Base-by-base conservation (phyloP, 768 basidiomycete species). In the Baorangia bicolor region DNA sequence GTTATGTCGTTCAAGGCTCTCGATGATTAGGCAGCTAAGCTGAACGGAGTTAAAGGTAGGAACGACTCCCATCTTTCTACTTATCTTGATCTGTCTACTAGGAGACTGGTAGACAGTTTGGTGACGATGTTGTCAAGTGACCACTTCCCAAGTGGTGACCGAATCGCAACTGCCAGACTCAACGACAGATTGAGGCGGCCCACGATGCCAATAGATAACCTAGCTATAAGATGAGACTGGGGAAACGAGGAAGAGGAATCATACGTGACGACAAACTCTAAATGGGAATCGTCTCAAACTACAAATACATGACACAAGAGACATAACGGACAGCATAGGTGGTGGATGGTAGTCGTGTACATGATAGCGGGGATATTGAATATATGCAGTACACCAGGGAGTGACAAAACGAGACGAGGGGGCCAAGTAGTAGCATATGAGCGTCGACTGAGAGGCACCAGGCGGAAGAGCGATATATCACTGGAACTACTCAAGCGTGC, bases 331-430 rank as follows among this genome's bases (percentile, higher is more conserved):
- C 21, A 38, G 35, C 63, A 57, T 51, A 34, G 34, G 14, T 25
- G 34, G 35, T 45, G 23, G 30, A 37, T 44, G 41, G 11, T 9
- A 21, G 6, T 51, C 37, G 37, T 33, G 25, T 23, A 20, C 41
- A 44, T 25, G 42, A 38, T 28, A 31, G 30, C 28, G 45, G 8
- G 27, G 10, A n/a, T 25, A 51, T 51, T 14, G 40, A 13, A 9
- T 28, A 21, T 38, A 54, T 37, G 18, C 41, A 27, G 53, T 58
- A 63, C 61, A 59, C 27, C 30, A 16, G n/a, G 21, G 33, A 28
- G 16, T 12, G 51, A 57, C 58, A 65, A 47, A 47, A 33, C 49
- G n/a, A 63, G 51, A 42, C 20, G 37, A 51, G 25, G 27, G 51
- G 40, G 55, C 52, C 50, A 53, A 52, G 37, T 14, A 10, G 3